Evolutionary conservation across 2,329 filamentous ascomycete genomes (phyloP), one percentile per base, ranked within the genome.

Genomic region (Helotiales sp.): DNA sequence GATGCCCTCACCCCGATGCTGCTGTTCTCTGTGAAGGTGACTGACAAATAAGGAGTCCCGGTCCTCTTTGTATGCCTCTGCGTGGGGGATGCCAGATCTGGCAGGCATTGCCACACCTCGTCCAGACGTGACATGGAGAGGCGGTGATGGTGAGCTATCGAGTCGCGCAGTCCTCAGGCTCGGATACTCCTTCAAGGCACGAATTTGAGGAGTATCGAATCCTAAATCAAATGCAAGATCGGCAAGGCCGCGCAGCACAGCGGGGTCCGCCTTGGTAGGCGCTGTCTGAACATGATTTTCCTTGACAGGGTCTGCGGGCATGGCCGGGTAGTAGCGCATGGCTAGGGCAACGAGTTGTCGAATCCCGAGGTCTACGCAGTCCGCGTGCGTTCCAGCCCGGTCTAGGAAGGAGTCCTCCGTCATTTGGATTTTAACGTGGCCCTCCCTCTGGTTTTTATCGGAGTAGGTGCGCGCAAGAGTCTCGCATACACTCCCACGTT

Each of bases 351-450:
- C 30, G 45, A 67, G 63, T 28, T 64, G 28, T 59, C 24, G 43
- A 54, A 49, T 54, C 43, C 52, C 43, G 2, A 67, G 61, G 55
- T 67, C 61, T 32, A 43, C 28, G 22, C 54, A 24, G 22, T 63
- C 61, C 47, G 50, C 15, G n/a, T 20, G 26, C 17, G 32, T 64
- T 22, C 52, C 61, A 32, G 50, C 15, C 30, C 22, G 22, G 15
- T 49, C 30, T 17, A 47, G 15, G 45, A 64, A 64, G 43, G 60
- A 47, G 54, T 58, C 45, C 40, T 67, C 30, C 6, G 65, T 59
- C 20, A 67, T 67, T 68, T 77, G 68, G 32, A 77, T 72, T 30
- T 68, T 64, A 55, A 66, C 72, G 64, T 69, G 45, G 49, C 24
- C 43, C 40, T 63, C 50, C n/a, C 54, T 68, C 22, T 45, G 58